phyloP scores from a whole-genome alignment of 73 alveolate species.

The Paramecium tetraurelia region DNA sequence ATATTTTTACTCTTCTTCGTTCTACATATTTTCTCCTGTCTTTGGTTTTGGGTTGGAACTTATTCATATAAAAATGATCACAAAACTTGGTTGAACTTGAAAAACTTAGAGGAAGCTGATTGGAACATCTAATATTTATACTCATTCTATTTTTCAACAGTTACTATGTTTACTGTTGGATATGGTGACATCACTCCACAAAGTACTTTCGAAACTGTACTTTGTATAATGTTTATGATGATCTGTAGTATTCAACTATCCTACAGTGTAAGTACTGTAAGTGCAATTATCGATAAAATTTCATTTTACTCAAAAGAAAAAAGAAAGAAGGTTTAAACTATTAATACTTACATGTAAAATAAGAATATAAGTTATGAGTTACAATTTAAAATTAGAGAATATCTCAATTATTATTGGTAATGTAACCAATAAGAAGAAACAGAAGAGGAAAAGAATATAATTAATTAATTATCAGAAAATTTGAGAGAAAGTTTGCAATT shows the following conservation, averaged over 20 bases:
- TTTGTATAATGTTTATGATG: slow-evolving; percentile 49
- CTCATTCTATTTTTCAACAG: slow-evolving; percentile 51
- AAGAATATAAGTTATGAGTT: slow-evolving; percentile 47
- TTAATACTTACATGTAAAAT: slow-evolving; percentile 44
- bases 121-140: slow-evolving; percentile 33
- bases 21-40: slow-evolving; percentile 14
- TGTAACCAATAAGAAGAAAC: slow-evolving; percentile 36
- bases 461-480: background rate
- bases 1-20: background rate
- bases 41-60: slow-evolving; percentile 8
- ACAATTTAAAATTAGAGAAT: slow-evolving; percentile 20
- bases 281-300: slow-evolving; percentile 54
- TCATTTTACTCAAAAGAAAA: slow-evolving; percentile 23
- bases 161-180: slow-evolving; percentile 62
- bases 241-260: slow-evolving; percentile 48
- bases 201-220: slow-evolving; percentile 26
- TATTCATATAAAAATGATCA: background rate
- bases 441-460: slow-evolving; percentile 10
- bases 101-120: background rate
- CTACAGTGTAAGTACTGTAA: slow-evolving; percentile 47
- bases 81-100: background rate
- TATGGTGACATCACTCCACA: slow-evolving; percentile 64
- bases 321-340: slow-evolving; percentile 35
- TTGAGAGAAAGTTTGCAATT: background rate
- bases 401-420: slow-evolving; percentile 41